A percentile compares a stretch with the other conserved stretches of the same genome.
Evolutionary conservation across 2,329 filamentous ascomycete species (phyloP).

Genomic region (Ophiostoma sp.): DNA sequence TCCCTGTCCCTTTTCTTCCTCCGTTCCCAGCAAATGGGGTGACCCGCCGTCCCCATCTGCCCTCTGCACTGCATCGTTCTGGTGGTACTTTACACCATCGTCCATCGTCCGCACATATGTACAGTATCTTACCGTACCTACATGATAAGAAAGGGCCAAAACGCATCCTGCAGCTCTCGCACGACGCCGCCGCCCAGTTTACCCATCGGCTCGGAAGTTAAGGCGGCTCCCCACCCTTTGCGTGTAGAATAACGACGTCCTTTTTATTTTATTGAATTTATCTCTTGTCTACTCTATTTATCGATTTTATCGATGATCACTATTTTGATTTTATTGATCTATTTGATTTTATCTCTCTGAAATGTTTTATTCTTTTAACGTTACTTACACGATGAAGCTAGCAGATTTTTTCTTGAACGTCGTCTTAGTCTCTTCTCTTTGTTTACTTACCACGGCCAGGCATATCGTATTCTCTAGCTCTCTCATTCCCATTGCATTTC

Average conservation of each 20-base stretch:
- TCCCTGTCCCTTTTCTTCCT: not conserved
- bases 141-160: not conserved
- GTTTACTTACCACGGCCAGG: not conserved
- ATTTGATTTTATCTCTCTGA: not conserved
- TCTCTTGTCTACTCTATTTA: not conserved
- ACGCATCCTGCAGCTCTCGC: slow-evolving; percentile 11
- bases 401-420: not conserved
- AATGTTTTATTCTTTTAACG: not conserved
- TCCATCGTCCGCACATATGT: not conserved
- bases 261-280: not conserved
- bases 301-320: not conserved
- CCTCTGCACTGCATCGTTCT: not conserved
- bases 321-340: not conserved
- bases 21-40: not conserved
- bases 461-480: not conserved
- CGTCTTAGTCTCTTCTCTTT: not conserved
- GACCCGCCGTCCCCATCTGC: not conserved
- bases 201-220: not conserved
- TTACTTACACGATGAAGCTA: not conserved
- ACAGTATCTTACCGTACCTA: not conserved
- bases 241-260: not conserved
- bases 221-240: not conserved
- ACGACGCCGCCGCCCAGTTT: not conserved
- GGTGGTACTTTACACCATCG: not conserved
- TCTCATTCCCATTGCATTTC: not conserved